Conservation (phyloP, 2,329 filamentous ascomycete species). For the Amphichorda felina region DNA sequence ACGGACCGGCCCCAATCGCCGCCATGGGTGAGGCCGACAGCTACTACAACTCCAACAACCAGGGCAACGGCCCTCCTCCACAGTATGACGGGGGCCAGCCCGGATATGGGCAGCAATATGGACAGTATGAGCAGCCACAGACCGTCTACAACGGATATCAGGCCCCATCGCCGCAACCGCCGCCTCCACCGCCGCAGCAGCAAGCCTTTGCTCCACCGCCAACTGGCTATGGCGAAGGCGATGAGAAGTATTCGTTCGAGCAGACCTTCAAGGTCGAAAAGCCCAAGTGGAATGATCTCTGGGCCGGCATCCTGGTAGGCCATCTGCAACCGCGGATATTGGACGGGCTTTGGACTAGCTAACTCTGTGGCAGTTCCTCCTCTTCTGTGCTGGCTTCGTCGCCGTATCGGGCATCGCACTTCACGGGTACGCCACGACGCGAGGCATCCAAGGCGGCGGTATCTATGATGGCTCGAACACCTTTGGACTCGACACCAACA, state of each 20-base stretch:
- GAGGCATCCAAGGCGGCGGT: constrained; percentile 52
- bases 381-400: constrained; percentile 60
- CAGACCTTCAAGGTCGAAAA: constrained; percentile 71
- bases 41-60: constrained; percentile 13
- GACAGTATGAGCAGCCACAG: constrained; percentile 6
- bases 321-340: no score
- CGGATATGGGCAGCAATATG: constrained; percentile 9
- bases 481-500: constrained; percentile 68
- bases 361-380: constrained; percentile 44
- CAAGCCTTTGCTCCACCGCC: constrained; percentile 13
- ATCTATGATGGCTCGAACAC: constrained; percentile 60
- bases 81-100: constrained; percentile 9
- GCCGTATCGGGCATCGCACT: constrained; percentile 67
- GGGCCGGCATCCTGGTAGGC: constrained; percentile 69
- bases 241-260: constrained; percentile 52
- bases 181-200: constrained; percentile 10
- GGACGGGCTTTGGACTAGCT: neutral
- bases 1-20: no score
- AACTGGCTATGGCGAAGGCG: constrained; percentile 17
- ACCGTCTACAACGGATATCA: constrained; percentile 11
- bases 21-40: constrained; percentile 22
- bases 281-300: constrained; percentile 84
- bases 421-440: constrained; percentile 57
- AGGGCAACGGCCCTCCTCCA: constrained; percentile 3
- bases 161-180: no score